A percentile compares a stretch with the other conserved stretches of the same genome.
Evolutionary conservation across 768 basidiomycete genomes (phyloP).

Genomic region (Russula brevipes): DNA sequence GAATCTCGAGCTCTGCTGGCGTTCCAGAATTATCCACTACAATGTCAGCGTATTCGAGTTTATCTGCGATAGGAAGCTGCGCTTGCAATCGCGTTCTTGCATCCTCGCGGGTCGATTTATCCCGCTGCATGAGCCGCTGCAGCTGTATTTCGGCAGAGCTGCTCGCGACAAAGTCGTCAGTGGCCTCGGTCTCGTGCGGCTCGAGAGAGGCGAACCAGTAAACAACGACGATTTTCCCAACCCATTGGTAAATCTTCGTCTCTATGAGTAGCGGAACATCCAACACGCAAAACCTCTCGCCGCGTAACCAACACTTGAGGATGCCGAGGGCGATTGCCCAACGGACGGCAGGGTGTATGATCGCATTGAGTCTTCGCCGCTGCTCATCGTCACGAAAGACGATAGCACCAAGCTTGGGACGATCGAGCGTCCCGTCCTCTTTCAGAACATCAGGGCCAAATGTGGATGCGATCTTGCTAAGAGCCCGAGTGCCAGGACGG

Average conservation of each 20-base stretch:
- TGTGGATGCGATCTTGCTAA: conserved; percentile 54
- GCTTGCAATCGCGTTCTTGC: conserved; percentile 72
- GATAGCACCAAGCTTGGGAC: conserved; percentile 76
- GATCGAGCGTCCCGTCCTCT: conserved; percentile 67
- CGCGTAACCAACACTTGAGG: conserved; percentile 65
- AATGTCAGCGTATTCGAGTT: conserved; percentile 77
- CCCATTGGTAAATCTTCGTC: conserved; percentile 75
- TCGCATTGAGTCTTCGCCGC: conserved; percentile 69
- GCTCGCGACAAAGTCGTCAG: not conserved
- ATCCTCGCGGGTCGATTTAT: conserved; percentile 56
- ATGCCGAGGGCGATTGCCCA: conserved; percentile 69
- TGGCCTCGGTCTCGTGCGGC: not conserved
- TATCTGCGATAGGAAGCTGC: conserved; percentile 74
- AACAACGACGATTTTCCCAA: conserved; percentile 81
- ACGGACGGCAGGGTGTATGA: conserved; percentile 89
- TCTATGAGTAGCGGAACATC: conserved; percentile 94
- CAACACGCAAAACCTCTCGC: conserved; percentile 73
- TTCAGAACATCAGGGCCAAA: conserved; percentile 72
- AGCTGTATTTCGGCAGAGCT: conserved; percentile 84
- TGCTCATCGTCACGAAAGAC: conserved; percentile 76
- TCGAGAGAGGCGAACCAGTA: conserved; percentile 62
- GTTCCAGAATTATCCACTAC: conserved; percentile 89
- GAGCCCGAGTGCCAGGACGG: conserved; percentile 72
- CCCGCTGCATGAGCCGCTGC: conserved; percentile 73
- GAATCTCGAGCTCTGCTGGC: conserved; percentile 54